These are phyloP conservation scores for Sarocladium oryzae DNA, from an alignment of 2,329 filamentous ascomycete genomes.

Conservation along the genomic window DNA sequence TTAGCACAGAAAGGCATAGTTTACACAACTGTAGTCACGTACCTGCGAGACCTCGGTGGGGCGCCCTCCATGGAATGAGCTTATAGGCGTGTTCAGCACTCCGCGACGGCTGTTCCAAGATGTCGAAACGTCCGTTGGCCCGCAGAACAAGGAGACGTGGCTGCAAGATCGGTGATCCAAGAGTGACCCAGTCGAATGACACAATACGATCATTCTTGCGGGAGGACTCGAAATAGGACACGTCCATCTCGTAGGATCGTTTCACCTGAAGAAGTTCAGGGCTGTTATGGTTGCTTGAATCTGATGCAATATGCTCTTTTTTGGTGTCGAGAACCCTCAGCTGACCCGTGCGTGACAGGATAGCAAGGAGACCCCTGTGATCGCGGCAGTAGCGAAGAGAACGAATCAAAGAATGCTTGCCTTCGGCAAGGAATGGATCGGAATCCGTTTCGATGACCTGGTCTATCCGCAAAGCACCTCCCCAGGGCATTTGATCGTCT, in stretches of 20 bases:
- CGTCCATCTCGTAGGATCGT: slow-evolving; percentile 56
- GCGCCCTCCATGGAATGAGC: slow-evolving; percentile 53
- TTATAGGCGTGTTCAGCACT: slow-evolving; percentile 54
- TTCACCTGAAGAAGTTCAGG: slow-evolving; percentile 55
- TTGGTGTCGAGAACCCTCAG: slow-evolving; percentile 54
- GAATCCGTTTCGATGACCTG: slow-evolving; percentile 49
- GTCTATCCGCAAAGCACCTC: slow-evolving; percentile 52
- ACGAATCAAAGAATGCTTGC: slow-evolving; percentile 54
- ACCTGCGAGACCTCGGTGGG: slow-evolving; percentile 52
- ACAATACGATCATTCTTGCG: slow-evolving; percentile 55
- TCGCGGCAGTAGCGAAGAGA: slow-evolving; percentile 59
- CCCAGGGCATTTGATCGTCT: slow-evolving; percentile 54
- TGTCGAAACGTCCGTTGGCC: slow-evolving; percentile 54
- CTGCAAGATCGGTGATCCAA: slow-evolving; percentile 47
- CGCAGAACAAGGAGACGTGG: slow-evolving; percentile 54
- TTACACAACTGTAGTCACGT: slow-evolving; percentile 12
- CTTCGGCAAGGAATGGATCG: slow-evolving; percentile 42
- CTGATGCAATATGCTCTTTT: slow-evolving; percentile 35
- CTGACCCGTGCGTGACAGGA: slow-evolving; percentile 57
- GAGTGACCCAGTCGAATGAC: slow-evolving; percentile 61
- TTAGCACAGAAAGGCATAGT: slow-evolving; percentile 1
- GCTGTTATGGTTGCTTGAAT: slow-evolving; percentile 28
- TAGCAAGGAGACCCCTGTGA: slow-evolving; percentile 52
- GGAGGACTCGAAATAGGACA: slow-evolving; percentile 44
- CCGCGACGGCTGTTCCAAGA: slow-evolving; percentile 54